Conservation (phyloP, 805 yeast species). For the Kregervanrija pseudodelftensis region DNA sequence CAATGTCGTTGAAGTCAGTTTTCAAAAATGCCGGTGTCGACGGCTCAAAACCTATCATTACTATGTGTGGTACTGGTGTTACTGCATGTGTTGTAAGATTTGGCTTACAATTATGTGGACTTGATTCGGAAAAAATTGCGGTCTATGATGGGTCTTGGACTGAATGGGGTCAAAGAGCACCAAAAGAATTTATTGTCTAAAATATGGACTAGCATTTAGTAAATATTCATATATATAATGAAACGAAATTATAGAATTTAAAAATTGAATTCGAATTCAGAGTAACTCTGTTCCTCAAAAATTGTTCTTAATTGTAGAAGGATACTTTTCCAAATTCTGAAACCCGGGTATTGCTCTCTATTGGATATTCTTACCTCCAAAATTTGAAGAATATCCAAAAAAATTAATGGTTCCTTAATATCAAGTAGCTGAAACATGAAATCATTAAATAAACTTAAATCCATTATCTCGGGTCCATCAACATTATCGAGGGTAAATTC, state of each 20-base stretch:
- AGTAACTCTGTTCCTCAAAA: slow-evolving; percentile 5
- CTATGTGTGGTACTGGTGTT: slow-evolving; percentile 95
- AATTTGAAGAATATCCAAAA: slow-evolving; percentile 12
- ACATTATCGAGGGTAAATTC: slow-evolving; percentile 13
- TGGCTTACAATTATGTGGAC: slow-evolving; percentile 56
- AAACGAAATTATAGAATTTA: neutral
- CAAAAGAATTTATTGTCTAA: slow-evolving; percentile 44
- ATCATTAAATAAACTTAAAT: slow-evolving; percentile 21
- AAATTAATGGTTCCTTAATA: slow-evolving; percentile 15
- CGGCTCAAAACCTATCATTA: slow-evolving; percentile 59
- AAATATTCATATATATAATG: neutral
- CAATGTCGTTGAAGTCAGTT: slow-evolving; percentile 37
- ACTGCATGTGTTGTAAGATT: slow-evolving; percentile 83
- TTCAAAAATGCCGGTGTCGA: slow-evolving; percentile 37
- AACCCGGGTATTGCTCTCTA: slow-evolving; percentile 6
- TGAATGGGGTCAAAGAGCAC: slow-evolving; percentile 80
- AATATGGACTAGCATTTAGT: slow-evolving; percentile 12
- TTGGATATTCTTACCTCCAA: slow-evolving; percentile 10
- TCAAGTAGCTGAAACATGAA: slow-evolving; percentile 22
- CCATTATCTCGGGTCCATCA: slow-evolving; percentile 19
- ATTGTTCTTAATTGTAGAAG: slow-evolving; percentile 12
- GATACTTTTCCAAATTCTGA: slow-evolving; percentile 16
- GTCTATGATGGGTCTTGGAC: slow-evolving; percentile 88
- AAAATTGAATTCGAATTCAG: slow-evolving; percentile 9
- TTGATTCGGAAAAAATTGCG: slow-evolving; percentile 36